Base-by-base conservation (phyloP, 1,139 yeast species). In the Kurtzmaniella quercitrusa region DNA sequence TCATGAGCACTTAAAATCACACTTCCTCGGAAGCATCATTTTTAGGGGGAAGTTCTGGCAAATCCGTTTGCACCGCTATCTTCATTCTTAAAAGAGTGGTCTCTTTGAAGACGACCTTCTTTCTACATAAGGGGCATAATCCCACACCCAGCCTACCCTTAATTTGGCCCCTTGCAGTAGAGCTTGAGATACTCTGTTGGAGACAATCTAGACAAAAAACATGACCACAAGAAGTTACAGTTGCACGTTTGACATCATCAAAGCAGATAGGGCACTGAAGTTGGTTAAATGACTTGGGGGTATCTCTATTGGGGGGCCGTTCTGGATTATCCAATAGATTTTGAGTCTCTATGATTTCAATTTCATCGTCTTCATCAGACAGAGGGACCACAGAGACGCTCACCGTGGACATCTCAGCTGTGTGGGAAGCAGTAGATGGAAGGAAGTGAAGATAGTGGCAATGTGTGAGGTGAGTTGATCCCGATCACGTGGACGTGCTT, bases 181-280 rank as follows among this genome's bases (percentile, higher is more conserved):
- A 70, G 39, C 73, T 62, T 8, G 75, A 58, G 1, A 73, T 54
- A 50, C 75, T 66, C 48, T 66, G 72, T 52, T 64, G 73, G 29
- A 73, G 61, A 49, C 78, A 73, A 37, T 70, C 74, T 12, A 73
- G 57, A 46, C 78, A 73, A 51, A 70, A 73, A 2, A 73, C 58
- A 50, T 73, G 78, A 7, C 78, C 78, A 53, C 78, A 73, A 1
- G 66, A 56, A 0, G 77, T 71, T 34, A 66, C 61, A 23, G 76
- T 70, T 27, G 77, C 77, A 39, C 54, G 57, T 3, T 59, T 56
- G 34, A 73, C 55, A n/a, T 63, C 61, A 46, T 73, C 78, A 50
- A 73, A 72, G 52, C 78, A 73, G 18, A 73, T 69, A 16, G 78
- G 78, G 50, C 78, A 73, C 50, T 70, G 70, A 15, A 68, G 56